A percentile compares a stretch with the other conserved stretches of the same genome.
These are phyloP conservation scores for Beauveria asiatica DNA, from an alignment of 2,329 filamentous ascomycete genomes.

Conservation along the genomic window DNA sequence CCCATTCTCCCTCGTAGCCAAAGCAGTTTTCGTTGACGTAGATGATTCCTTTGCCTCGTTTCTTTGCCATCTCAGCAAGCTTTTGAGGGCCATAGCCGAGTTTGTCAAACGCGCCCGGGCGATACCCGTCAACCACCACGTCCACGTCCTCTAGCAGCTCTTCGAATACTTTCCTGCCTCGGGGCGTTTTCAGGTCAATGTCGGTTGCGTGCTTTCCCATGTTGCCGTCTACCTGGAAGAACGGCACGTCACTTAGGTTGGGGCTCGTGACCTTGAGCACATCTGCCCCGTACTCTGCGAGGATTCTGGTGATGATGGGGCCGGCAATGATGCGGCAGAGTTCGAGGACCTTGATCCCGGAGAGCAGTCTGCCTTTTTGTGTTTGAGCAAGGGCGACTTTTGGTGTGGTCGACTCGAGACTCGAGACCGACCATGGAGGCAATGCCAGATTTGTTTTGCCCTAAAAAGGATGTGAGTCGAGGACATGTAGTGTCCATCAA, in stretches of 20 bases:
- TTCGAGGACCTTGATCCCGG: constrained; percentile 65
- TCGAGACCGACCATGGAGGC: constrained; percentile 41
- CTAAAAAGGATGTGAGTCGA: constrained; percentile 22
- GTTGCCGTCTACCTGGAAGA: constrained; percentile 66
- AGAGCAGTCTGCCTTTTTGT: constrained; percentile 27
- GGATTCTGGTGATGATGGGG: constrained; percentile 60
- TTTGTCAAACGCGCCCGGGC: constrained; percentile 54
- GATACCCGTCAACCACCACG: constrained; percentile 59
- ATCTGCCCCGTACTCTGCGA: constrained; percentile 68
- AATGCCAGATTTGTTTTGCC: constrained; percentile 33
- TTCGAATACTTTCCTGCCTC: constrained; percentile 49
- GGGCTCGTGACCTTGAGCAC: constrained; percentile 65
- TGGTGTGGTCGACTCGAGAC: constrained; percentile 41
- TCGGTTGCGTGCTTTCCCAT: constrained; percentile 60
- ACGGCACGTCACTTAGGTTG: constrained; percentile 59
- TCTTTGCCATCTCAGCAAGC: constrained; percentile 42
- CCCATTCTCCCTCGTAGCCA: constrained; percentile 53
- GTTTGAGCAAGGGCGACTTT: constrained; percentile 29
- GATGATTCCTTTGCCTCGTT: constrained; percentile 53
- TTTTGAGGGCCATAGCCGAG: constrained; percentile 54
- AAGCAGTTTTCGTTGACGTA: constrained; percentile 68
- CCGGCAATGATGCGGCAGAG: constrained; percentile 69
- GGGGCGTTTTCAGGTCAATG: constrained; percentile 49
- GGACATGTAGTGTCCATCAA: constrained; percentile 15
- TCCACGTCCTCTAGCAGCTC: constrained; percentile 53